Conservation (phyloP, 73 alveolate genomes). For the Paramecium pentaurelia region DNA sequence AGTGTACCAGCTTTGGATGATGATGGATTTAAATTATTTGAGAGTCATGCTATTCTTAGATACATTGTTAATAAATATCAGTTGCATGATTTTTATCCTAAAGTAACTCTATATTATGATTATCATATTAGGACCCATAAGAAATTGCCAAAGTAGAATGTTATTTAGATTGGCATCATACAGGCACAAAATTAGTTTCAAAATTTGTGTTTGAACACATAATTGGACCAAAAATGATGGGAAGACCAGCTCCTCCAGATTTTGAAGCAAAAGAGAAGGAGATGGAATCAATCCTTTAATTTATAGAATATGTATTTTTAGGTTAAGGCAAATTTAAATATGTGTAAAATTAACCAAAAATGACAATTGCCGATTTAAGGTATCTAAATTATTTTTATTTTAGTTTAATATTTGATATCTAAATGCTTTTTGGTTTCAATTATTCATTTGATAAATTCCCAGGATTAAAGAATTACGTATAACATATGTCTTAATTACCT, state of each 20-base stretch:
- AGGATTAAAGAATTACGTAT: background rate
- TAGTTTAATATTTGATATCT: background rate
- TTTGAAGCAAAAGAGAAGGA: background rate
- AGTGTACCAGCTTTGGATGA: slow-evolving; percentile 22
- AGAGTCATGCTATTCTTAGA: slow-evolving; percentile 42
- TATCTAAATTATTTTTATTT: background rate
- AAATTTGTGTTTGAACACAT: background rate
- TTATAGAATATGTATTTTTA: slow-evolving; percentile 19
- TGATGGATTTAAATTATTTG: slow-evolving; percentile 25
- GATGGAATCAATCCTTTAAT: background rate
- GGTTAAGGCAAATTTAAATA: slow-evolving; percentile 37
- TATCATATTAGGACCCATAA: background rate
- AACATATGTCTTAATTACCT: background rate
- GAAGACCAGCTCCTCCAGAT: background rate
- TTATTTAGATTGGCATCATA: slow-evolving; percentile 47
- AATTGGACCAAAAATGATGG: background rate
- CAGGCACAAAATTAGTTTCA: background rate
- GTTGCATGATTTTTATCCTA: background rate
- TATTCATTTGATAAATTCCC: background rate
- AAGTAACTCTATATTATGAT: slow-evolving; percentile 2
- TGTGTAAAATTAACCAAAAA: background rate
- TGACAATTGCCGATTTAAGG: slow-evolving; percentile 38
- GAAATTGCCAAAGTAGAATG: background rate
- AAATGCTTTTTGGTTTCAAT: background rate
- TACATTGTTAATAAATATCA: background rate